These are phyloP conservation scores for Novymonas esmeraldas DNA, from an alignment of 208 protist species.

Conservation along the genomic window DNA sequence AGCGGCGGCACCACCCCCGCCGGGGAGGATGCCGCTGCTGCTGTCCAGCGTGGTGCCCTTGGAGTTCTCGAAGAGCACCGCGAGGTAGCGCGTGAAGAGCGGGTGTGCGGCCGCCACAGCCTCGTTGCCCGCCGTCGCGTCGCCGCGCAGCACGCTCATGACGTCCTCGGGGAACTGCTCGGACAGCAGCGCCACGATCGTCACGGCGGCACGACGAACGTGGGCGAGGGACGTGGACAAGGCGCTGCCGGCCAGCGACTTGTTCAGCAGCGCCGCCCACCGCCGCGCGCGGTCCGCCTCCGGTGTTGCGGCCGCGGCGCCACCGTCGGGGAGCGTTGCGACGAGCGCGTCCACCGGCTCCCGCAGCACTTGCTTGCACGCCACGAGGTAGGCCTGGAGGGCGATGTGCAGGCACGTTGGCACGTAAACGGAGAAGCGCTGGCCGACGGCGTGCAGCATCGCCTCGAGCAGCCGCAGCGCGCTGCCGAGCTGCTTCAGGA, in stretches of 20 bases:
- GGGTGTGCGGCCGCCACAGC: background rate
- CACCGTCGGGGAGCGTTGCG: background rate
- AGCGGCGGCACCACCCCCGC: background rate
- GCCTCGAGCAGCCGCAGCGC: constrained; percentile 65
- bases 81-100: constrained; percentile 39
- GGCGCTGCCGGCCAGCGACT: constrained; percentile 35
- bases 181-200: constrained; percentile 62
- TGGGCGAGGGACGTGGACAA: constrained; percentile 53
- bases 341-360: constrained; percentile 29
- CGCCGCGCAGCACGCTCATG: constrained; percentile 46
- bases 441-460: constrained; percentile 70
- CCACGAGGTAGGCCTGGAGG: constrained; percentile 76
- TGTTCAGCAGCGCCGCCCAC: constrained; percentile 32
- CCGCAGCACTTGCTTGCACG: constrained; percentile 64
- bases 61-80: constrained; percentile 43
- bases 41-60: constrained; percentile 40
- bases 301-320: background rate
- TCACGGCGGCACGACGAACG: constrained; percentile 53
- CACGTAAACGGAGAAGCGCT: constrained; percentile 67
- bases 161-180: constrained; percentile 83
- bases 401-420: constrained; percentile 62
- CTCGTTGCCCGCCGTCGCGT: background rate
- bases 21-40: constrained; percentile 5
- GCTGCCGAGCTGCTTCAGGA: constrained; percentile 59
- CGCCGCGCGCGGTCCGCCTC: constrained; percentile 19